These are phyloP conservation scores for Gremmenia infestans DNA, from an alignment of 2,329 filamentous ascomycete genomes.

Conservation along the genomic window DNA sequence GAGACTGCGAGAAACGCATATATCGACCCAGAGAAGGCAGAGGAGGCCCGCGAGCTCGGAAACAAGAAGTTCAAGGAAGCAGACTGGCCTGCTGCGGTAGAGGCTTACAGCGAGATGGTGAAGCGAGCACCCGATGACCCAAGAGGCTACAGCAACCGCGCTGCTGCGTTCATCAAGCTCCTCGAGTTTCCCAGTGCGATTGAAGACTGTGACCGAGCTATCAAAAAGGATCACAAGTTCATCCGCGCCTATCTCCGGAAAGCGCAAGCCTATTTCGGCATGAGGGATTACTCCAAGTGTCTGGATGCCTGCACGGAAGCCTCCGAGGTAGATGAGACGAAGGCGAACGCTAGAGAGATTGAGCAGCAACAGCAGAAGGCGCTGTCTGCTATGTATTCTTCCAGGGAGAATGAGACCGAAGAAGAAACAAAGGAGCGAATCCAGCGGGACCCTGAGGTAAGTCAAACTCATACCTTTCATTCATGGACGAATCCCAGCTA, in stretches of 20 bases:
- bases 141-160: constrained; percentile 94
- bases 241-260: constrained; percentile 96
- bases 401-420: constrained; percentile 91
- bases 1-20: constrained; percentile 74
- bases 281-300: constrained; percentile 97
- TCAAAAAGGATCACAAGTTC: constrained; percentile 86
- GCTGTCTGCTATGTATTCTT: constrained; percentile 80
- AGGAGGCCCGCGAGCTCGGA: constrained; percentile 89
- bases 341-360: constrained; percentile 85
- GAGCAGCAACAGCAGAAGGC: constrained; percentile 94
- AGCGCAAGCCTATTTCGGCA: constrained; percentile 90
- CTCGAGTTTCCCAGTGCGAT: constrained; percentile 93
- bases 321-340: constrained; percentile 64
- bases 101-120: constrained; percentile 92
- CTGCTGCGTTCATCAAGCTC: constrained; percentile 93
- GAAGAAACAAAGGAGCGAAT: constrained; percentile 91
- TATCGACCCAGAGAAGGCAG: constrained; percentile 84
- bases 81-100: constrained; percentile 92
- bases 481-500: constrained; percentile 7
- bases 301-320: constrained; percentile 86
- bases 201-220: constrained; percentile 85
- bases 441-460: constrained; percentile 82
- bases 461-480: constrained; percentile 29
- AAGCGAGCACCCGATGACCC: constrained; percentile 92
- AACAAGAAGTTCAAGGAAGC: constrained; percentile 96